Percentiles rank a stretch among this genome's conserved stretches.
phyloP scores from a whole-genome alignment of 345 rosid genomes.

The Alliaria petiolata region DNA sequence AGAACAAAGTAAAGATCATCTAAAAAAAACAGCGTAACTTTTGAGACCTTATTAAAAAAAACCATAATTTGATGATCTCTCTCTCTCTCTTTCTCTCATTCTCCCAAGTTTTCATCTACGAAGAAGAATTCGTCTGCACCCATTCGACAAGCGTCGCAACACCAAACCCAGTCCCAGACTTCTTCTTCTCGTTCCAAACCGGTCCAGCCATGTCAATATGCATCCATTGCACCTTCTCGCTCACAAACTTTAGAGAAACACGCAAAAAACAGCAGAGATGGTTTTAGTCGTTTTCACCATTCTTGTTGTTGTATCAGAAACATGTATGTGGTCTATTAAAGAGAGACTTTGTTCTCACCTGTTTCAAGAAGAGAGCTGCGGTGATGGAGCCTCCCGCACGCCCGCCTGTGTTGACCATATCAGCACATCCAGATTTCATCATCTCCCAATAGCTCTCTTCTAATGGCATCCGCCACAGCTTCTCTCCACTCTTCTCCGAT shows the following conservation, averaged over 20 bases:
- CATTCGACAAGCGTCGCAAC: slow-evolving; percentile 86
- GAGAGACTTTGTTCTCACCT: slow-evolving; percentile 41
- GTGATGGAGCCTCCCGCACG: slow-evolving; percentile 88
- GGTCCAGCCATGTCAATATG: slow-evolving; percentile 98
- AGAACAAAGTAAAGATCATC: not conserved
- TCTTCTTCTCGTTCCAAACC: slow-evolving; percentile 84
- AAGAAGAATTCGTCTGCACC: slow-evolving; percentile 71
- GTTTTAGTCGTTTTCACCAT: not conserved
- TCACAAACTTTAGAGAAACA: slow-evolving; percentile 64
- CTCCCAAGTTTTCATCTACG: slow-evolving; percentile 8
- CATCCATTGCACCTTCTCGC: slow-evolving; percentile 95
- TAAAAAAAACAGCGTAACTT: not conserved
- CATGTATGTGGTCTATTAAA: not conserved
- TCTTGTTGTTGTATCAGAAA: not conserved
- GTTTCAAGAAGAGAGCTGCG: slow-evolving; percentile 91
- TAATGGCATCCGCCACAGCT: slow-evolving; percentile 95
- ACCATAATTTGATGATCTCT: not conserved
- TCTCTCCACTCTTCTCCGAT: slow-evolving; percentile 79
- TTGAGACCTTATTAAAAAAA: slow-evolving; percentile 20
- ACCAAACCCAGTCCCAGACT: slow-evolving; percentile 78
- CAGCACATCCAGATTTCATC: slow-evolving; percentile 95
- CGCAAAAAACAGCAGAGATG: not conserved
- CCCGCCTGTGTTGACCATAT: slow-evolving; percentile 89
- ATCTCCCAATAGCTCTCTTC: slow-evolving; percentile 98
- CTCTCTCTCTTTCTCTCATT: not conserved